Conservation (phyloP, 495 filamentous ascomycete species). For the Daldinia childiae region DNA sequence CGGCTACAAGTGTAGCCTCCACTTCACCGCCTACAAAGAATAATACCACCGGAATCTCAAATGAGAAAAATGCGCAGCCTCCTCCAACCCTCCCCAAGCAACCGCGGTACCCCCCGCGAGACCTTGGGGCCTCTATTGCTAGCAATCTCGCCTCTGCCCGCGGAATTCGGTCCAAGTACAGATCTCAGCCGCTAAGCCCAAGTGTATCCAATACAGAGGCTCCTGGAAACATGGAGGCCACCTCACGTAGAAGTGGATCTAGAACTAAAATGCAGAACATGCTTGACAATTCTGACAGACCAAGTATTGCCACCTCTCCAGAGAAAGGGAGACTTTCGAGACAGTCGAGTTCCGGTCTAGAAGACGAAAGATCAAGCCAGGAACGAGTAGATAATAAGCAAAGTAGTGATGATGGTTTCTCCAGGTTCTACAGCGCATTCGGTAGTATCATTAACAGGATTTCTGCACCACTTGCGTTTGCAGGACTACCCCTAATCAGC, state of each 20-base stretch:
- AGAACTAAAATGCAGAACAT: constrained; percentile 51
- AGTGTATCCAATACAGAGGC: constrained; percentile 78
- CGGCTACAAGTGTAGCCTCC: constrained; percentile 30
- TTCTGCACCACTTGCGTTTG: constrained; percentile 89
- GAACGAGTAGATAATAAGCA: constrained; percentile 28
- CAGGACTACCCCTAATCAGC: constrained; percentile 79
- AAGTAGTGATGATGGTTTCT: constrained; percentile 78
- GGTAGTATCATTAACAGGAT: constrained; percentile 82
- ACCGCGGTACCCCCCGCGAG: constrained; percentile 66
- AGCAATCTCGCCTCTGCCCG: constrained; percentile 89
- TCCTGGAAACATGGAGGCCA: constrained; percentile 73
- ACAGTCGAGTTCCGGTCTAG: constrained; percentile 13
- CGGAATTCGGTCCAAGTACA: constrained; percentile 78
- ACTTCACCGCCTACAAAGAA: constrained; percentile 34
- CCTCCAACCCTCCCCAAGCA: constrained; percentile 59
- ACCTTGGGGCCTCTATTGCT: constrained; percentile 84
- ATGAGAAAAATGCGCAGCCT: constrained; percentile 52
- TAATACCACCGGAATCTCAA: constrained; percentile 34
- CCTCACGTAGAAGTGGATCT: constrained; percentile 59
- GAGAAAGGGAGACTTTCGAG: constrained; percentile 41
- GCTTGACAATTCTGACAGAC: constrained; percentile 53
- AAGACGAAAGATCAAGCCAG: constrained; percentile 37
- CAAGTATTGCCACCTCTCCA: constrained; percentile 50
- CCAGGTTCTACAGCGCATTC: constrained; percentile 88
- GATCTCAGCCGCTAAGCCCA: constrained; percentile 70